These are phyloP conservation scores for Boletus rufocinnamomeus DNA, from an alignment of 768 basidiomycete genomes.

Conservation along the genomic window DNA sequence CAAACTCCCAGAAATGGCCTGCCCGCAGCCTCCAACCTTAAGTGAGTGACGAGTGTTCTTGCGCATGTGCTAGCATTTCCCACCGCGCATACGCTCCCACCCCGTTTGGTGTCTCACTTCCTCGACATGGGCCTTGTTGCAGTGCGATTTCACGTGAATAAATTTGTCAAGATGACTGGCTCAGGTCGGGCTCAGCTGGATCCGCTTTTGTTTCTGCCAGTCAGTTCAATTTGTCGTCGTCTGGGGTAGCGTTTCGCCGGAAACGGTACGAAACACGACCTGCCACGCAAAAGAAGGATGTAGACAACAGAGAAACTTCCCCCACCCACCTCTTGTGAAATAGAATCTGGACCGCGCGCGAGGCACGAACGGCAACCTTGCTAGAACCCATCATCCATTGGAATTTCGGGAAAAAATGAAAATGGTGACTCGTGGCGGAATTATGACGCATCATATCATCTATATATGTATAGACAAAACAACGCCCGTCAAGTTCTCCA, in stretches of 20 bases:
- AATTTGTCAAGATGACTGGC: conserved; percentile 7
- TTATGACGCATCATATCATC: not conserved
- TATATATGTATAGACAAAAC: not conserved
- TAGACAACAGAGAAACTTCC: not conserved
- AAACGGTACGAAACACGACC: conserved; percentile 15
- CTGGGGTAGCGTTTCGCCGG: conserved; percentile 7
- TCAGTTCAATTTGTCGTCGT: conserved; percentile 5
- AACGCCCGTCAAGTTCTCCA: conserved; percentile 7
- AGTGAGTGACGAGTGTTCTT: conserved; percentile 7
- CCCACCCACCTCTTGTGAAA: conserved; percentile 2
- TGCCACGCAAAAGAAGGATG: conserved; percentile 5
- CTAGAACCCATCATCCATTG: not conserved
- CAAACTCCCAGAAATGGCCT: conserved; percentile 18
- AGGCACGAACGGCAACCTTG: not conserved
- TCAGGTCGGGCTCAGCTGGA: conserved; percentile 1
- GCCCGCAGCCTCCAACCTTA: conserved; percentile 19
- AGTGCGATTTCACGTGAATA: conserved; percentile 7
- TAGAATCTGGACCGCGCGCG: not conserved
- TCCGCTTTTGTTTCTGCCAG: conserved; percentile 3
- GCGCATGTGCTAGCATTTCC: conserved; percentile 14
- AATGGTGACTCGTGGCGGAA: not conserved
- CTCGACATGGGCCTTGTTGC: conserved; percentile 28
- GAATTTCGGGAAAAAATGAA: not conserved
- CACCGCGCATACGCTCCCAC: conserved; percentile 9
- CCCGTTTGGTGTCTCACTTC: conserved; percentile 18